phyloP scores from a whole-genome alignment of 257 asterid species.

The Ilex aquifolium region DNA sequence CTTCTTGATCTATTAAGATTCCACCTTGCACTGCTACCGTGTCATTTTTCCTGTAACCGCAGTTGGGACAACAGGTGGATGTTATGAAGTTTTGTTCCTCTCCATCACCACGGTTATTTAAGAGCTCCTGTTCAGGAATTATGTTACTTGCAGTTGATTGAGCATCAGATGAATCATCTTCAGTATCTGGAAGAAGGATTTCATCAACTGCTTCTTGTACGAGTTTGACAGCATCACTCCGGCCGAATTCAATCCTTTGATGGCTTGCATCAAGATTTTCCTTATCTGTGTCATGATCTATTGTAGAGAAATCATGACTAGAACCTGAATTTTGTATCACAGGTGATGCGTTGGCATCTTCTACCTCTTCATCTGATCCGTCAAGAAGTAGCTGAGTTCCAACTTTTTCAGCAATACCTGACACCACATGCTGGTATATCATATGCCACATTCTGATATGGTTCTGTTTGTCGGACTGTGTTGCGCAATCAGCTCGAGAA shows the following conservation, averaged over 20 bases:
- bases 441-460: slow-evolving; percentile 80
- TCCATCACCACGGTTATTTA: slow-evolving; percentile 13
- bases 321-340: background rate
- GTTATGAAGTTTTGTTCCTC: slow-evolving; percentile 6
- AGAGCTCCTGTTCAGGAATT: slow-evolving; percentile 29
- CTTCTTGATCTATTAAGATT: slow-evolving; percentile 10
- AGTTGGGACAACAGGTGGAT: slow-evolving; percentile 10
- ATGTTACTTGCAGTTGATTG: slow-evolving; percentile 46
- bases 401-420: slow-evolving; percentile 62
- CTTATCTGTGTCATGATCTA: slow-evolving; percentile 4
- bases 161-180: slow-evolving; percentile 46
- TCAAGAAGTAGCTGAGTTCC: slow-evolving; percentile 57
- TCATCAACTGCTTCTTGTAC: slow-evolving; percentile 85
- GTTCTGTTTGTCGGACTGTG: slow-evolving; percentile 32
- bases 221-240: slow-evolving; percentile 65
- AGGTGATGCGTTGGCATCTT: slow-evolving; percentile 18
- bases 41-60: slow-evolving; percentile 8
- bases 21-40: slow-evolving; percentile 1
- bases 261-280: slow-evolving; percentile 14
- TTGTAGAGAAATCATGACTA: slow-evolving; percentile 5
- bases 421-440: slow-evolving; percentile 82
- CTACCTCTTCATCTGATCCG: slow-evolving; percentile 55
- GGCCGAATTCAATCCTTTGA: slow-evolving; percentile 43
- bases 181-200: slow-evolving; percentile 61
- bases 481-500: background rate